Percentiles rank a stretch among this genome's conserved stretches.
phyloP scores from a whole-genome alignment of 2,329 filamentous ascomycete genomes.

The Orbilia blumenaviensis region DNA sequence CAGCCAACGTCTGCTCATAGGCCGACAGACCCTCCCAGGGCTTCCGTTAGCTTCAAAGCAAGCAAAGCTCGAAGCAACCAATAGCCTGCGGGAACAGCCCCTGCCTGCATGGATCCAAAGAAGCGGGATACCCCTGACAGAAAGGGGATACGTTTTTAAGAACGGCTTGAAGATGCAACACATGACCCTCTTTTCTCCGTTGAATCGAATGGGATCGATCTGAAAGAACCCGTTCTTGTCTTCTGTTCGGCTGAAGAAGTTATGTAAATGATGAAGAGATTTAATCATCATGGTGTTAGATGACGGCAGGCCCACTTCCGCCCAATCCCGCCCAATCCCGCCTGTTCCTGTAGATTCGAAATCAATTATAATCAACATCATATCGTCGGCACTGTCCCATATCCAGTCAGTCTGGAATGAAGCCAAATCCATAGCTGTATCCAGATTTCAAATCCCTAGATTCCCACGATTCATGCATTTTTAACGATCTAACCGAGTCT shows the following conservation, averaged over 20 bases:
- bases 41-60: conserved; percentile 46
- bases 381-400: conserved; percentile 2
- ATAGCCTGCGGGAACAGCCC: conserved; percentile 46
- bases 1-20: conserved; percentile 41
- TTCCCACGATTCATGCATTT: neutral
- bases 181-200: conserved; percentile 29
- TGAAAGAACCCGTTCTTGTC: neutral
- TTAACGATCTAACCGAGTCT: neutral
- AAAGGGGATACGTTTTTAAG: conserved; percentile 30
- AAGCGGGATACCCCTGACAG: conserved; percentile 53
- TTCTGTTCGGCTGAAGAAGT: conserved; percentile 24
- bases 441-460: conserved; percentile 23
- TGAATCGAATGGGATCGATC: neutral
- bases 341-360: conserved; percentile 19
- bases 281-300: conserved; percentile 8
- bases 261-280: neutral
- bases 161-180: conserved; percentile 49
- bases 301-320: conserved; percentile 1
- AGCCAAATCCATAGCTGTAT: neutral
- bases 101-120: conserved; percentile 47
- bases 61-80: conserved; percentile 35
- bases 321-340: conserved; percentile 34
- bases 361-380: too few species aligned
- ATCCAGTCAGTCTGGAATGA: conserved; percentile 10
- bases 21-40: conserved; percentile 38